Evolutionary conservation across 2,329 filamentous ascomycete species (phyloP).

Genomic region (Alternaria sp.): DNA sequence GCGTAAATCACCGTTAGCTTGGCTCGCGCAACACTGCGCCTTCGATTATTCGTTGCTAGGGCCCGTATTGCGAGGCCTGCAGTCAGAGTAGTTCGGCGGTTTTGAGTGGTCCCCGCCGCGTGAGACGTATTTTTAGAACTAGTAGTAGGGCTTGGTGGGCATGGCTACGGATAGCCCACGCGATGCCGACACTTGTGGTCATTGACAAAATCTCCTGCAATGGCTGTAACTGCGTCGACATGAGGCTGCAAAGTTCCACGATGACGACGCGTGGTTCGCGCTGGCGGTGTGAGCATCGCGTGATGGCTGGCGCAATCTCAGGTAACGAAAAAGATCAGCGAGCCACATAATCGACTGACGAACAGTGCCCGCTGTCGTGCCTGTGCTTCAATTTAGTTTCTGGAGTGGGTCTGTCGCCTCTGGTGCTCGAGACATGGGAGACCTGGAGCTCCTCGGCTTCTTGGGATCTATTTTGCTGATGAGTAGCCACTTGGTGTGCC

Average conservation of each 20-base stretch:
- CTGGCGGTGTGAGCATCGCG: constrained; percentile 7
- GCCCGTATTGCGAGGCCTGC: constrained; percentile 23
- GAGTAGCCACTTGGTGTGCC: background rate
- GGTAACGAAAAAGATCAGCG: constrained; percentile 7
- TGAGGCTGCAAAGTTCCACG: constrained; percentile 1
- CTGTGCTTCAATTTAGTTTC: constrained; percentile 2
- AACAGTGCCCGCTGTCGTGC: constrained; percentile 6
- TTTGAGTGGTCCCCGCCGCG: constrained; percentile 11
- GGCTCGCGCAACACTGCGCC: constrained; percentile 30
- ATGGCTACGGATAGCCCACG: constrained; percentile 10
- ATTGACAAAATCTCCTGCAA: constrained; percentile 15
- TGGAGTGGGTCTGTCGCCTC: constrained; percentile 2
- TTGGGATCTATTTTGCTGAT: background rate
- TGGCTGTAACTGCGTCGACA: constrained; percentile 8
- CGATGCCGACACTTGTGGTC: constrained; percentile 24
- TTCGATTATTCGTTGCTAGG: constrained; percentile 29
- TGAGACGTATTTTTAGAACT: constrained; percentile 22
- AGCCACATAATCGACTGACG: constrained; percentile 15
- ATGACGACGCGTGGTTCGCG: constrained; percentile 17
- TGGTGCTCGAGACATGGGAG: constrained; percentile 2
- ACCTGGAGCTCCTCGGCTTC: background rate
- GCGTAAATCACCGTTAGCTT: constrained; percentile 27
- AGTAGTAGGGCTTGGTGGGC: constrained; percentile 2
- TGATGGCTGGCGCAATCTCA: constrained; percentile 12
- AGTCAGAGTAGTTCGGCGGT: constrained; percentile 14